A percentile compares a stretch with the other conserved stretches of the same genome.
Conservation (phyloP, 1,284 basidiomycete species). For the Veloboletus limbatus region DNA sequence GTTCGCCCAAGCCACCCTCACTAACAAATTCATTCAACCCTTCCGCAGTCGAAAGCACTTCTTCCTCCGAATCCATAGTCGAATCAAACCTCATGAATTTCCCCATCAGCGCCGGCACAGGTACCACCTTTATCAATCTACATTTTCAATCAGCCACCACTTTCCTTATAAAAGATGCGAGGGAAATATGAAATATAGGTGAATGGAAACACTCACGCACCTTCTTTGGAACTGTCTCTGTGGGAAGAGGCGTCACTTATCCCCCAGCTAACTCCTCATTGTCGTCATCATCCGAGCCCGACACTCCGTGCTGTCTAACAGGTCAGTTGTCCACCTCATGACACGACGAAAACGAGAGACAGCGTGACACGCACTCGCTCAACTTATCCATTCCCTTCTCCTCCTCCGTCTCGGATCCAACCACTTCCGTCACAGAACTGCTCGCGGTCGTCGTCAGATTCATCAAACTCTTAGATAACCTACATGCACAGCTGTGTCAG, state of each 20-base stretch:
- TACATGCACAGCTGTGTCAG: constrained; percentile 16
- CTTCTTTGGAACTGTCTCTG: constrained; percentile 42
- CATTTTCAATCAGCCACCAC: background rate
- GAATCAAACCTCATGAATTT: constrained; percentile 23
- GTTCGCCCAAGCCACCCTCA: too few species aligned
- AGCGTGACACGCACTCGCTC: constrained; percentile 37
- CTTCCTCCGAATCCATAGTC: constrained; percentile 31
- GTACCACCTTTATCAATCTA: constrained; percentile 38
- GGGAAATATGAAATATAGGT: background rate
- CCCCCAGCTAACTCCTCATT: constrained; percentile 28
- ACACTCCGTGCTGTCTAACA: constrained; percentile 43
- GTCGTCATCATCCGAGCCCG: constrained; percentile 47
- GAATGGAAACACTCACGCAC: constrained; percentile 36
- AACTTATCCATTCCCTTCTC: constrained; percentile 33
- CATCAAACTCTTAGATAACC: constrained; percentile 45
- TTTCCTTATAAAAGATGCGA: too few species aligned
- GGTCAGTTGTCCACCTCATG: background rate
- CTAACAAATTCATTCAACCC: background rate
- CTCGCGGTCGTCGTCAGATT: constrained; percentile 40
- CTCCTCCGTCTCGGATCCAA: constrained; percentile 27
- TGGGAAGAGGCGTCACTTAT: constrained; percentile 36
- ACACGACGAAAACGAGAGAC: background rate
- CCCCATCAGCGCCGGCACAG: background rate
- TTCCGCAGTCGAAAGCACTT: constrained; percentile 34
- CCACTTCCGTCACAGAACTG: constrained; percentile 26